Conservation (phyloP, 805 yeast genomes). For the Wickerhamomyces chambardii region DNA sequence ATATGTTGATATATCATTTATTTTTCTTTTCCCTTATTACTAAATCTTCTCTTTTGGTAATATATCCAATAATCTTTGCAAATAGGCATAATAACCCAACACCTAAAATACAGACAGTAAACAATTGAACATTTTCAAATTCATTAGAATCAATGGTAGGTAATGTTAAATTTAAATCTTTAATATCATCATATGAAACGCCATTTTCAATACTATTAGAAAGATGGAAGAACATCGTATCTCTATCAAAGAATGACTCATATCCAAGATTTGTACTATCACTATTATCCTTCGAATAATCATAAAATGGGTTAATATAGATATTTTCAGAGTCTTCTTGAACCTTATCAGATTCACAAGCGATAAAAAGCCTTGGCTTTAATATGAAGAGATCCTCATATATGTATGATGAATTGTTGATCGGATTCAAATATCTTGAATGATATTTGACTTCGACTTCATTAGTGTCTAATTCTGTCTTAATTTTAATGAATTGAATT, state of each 20-base stretch:
- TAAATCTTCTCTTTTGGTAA: too few species aligned
- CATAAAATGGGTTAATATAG: conserved; percentile 22
- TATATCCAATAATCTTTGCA: conserved; percentile 5
- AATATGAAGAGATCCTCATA: conserved; percentile 13
- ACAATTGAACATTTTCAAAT: conserved; percentile 21
- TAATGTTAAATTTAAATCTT: conserved; percentile 18
- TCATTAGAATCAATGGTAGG: conserved; percentile 31
- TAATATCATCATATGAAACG: background rate
- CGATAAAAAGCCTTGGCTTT: conserved; percentile 39
- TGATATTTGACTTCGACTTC: conserved; percentile 35
- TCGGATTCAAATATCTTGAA: conserved; percentile 40
- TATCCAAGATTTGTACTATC: conserved; percentile 31
- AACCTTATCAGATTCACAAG: conserved; percentile 29
- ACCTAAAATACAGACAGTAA: conserved; percentile 25
- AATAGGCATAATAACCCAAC: conserved; percentile 25
- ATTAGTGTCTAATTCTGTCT: conserved; percentile 6
- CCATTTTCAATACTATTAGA: background rate
- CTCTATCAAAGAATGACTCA: conserved; percentile 35
- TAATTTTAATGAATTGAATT: conserved; percentile 28
- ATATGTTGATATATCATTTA: too few species aligned
- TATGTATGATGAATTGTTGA: conserved; percentile 5
- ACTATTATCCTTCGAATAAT: too few species aligned
- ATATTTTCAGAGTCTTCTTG: conserved; percentile 16
- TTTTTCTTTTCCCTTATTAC: too few species aligned
- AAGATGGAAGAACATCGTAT: conserved; percentile 32